phyloP scores from a whole-genome alignment of 2,329 filamentous ascomycete genomes.

The Lasiodiplodia gonubiensis region DNA sequence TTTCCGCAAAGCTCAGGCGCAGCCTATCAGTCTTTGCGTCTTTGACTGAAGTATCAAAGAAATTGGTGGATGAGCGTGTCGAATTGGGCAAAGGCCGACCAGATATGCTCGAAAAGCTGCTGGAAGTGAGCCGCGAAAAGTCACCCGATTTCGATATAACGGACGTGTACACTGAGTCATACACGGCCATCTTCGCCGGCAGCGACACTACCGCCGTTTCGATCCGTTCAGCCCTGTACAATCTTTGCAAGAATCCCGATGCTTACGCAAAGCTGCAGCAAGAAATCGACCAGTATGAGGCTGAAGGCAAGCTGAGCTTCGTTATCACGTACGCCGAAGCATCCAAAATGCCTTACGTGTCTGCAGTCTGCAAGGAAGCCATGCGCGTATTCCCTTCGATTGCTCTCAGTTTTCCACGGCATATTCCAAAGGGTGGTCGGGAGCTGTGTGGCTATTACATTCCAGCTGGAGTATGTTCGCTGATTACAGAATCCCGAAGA shows the following conservation, averaged over 20 bases:
- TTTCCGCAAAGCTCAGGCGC: slow-evolving; percentile 1
- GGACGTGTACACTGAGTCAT: slow-evolving; percentile 19
- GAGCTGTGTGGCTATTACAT: slow-evolving; percentile 36
- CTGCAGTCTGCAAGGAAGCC: slow-evolving; percentile 43
- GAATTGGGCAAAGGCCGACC: slow-evolving; percentile 8
- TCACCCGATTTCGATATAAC: slow-evolving; percentile 3
- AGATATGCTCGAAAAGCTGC: slow-evolving; percentile 11
- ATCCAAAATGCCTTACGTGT: slow-evolving; percentile 35
- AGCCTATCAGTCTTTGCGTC: background rate
- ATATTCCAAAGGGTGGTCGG: slow-evolving; percentile 33
- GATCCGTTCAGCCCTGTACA: slow-evolving; percentile 44
- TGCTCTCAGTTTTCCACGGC: slow-evolving; percentile 39
- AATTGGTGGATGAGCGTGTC: slow-evolving; percentile 15
- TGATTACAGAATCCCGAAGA: background rate
- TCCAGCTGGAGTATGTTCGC: slow-evolving; percentile 40
- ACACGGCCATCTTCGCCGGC: slow-evolving; percentile 37
- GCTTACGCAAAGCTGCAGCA: slow-evolving; percentile 35
- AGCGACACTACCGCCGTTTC: slow-evolving; percentile 45
- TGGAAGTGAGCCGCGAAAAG: slow-evolving; percentile 11
- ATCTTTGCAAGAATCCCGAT: slow-evolving; percentile 42
- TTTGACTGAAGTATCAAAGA: slow-evolving; percentile 6
- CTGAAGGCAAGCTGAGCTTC: slow-evolving; percentile 30
- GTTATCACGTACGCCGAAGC: slow-evolving; percentile 34
- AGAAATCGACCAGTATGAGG: slow-evolving; percentile 30
- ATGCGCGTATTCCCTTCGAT: slow-evolving; percentile 34